Evolutionary conservation across 2,329 filamentous ascomycete genomes (phyloP), one percentile per base, ranked within the genome.

Genomic region (Diplodia mutila): DNA sequence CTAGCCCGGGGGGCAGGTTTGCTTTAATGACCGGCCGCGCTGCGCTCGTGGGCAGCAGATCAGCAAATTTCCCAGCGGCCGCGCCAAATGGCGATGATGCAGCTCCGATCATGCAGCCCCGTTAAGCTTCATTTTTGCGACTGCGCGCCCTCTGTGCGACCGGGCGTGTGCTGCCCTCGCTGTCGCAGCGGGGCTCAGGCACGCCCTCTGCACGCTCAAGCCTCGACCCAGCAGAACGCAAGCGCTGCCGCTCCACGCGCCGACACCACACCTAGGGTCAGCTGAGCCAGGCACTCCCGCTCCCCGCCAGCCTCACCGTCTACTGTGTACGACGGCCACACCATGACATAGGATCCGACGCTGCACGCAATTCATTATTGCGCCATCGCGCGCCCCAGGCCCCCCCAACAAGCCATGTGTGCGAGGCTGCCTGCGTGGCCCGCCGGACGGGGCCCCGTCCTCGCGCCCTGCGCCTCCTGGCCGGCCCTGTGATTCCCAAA

Each of bases 1-100:
- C 59, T 61, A 51, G 64, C 27, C 37, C 52, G 27, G 52, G 64
- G 64, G 54, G 64, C 52, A 57, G 64, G 64, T 59, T 66, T 66
- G 64, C 64, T 66, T 66, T 66, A 66, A 66, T 66, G 53, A 57
- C 57, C 34, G 53, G 53, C 53, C 55, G 55, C 55, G 55, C 57
- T 59, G 39, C 39, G 57, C 64, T 55, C 53, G 39, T 53, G 21
- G 51, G 54, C 64, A 66, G 65, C 55, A 67, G 65, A 67, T 67
- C 65, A 67, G 54, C 65, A 67, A 67, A 67, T 67, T 67, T 67
- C 54, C 65, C 54, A 59, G 54, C 49, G 61, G 59, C 25, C 59
- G 59, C 59, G 46, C 57, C 57, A 61, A 61, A 61, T 61, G 57
- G 57, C 57, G 59, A 63, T 63, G 59, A 63, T 63, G 59, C 59